A percentile compares a stretch with the other conserved stretches of the same genome.
These are phyloP conservation scores for Penicillium psychrosexuale DNA, from an alignment of 2,329 filamentous ascomycete genomes.

Conservation along the genomic window DNA sequence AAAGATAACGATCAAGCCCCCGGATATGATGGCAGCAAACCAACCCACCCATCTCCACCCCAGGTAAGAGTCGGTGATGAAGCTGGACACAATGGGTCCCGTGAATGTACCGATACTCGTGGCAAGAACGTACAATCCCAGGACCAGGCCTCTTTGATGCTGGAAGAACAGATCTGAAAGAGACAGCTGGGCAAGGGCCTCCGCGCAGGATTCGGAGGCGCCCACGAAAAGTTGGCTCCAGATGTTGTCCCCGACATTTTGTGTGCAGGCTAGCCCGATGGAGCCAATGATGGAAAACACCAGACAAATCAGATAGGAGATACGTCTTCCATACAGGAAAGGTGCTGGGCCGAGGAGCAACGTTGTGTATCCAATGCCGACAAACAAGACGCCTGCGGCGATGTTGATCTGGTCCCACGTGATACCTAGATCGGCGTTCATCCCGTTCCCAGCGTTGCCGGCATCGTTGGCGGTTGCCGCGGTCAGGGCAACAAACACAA, in stretches of 20 bases:
- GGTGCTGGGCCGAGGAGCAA: conserved; percentile 53
- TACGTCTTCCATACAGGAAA: conserved; percentile 54
- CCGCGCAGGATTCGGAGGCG: conserved; percentile 55
- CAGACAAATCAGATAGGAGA: conserved; percentile 55
- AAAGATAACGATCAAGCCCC: conserved; percentile 47
- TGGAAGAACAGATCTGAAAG: conserved; percentile 58
- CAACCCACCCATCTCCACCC: conserved; percentile 58
- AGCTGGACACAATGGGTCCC: conserved; percentile 53
- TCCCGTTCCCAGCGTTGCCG: conserved; percentile 51
- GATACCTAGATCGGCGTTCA: conserved; percentile 52
- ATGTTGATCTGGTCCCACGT: conserved; percentile 54
- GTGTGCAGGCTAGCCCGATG: conserved; percentile 53
- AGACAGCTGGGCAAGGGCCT: conserved; percentile 57
- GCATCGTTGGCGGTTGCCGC: conserved; percentile 57
- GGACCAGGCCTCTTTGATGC: conserved; percentile 54
- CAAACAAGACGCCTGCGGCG: conserved; percentile 56
- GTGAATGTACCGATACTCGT: conserved; percentile 57
- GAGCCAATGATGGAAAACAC: conserved; percentile 50
- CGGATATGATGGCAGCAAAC: conserved; percentile 51
- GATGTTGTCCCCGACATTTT: conserved; percentile 47
- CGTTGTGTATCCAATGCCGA: conserved; percentile 56
- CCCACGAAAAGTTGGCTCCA: conserved; percentile 59
- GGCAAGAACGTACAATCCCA: conserved; percentile 56
- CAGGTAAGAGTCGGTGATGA: conserved; percentile 46
- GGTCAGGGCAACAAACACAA: conserved; percentile 54